phyloP scores from a whole-genome alignment of 1,139 yeast genomes.

The Sugiyamaella pinicola region DNA sequence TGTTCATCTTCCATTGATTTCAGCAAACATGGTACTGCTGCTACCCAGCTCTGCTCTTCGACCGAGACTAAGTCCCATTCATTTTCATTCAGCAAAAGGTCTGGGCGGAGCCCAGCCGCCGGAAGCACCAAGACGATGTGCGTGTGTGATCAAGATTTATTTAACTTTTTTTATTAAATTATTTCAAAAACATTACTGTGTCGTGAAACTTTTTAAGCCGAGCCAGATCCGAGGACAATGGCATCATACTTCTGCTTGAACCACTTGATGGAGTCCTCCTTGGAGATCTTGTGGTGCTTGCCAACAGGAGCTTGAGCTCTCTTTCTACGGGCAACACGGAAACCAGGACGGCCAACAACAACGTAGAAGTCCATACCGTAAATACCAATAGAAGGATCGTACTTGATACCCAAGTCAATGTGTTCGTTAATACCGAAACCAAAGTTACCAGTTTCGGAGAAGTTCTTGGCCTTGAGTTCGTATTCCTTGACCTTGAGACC shows the following conservation, averaged over 20 bases:
- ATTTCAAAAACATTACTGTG: constrained; percentile 15
- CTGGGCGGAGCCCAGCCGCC: neutral
- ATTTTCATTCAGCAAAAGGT: neutral
- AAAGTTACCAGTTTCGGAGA: constrained; percentile 99
- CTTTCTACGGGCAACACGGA: constrained; percentile 99
- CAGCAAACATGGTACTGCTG: no score
- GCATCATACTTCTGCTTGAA: constrained; percentile 99
- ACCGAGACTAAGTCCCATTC: neutral
- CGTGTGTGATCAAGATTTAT: no score
- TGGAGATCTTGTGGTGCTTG: constrained; percentile 86
- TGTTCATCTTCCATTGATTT: no score
- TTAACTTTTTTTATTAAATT: constrained; percentile 12
- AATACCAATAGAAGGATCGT: constrained; percentile 99
- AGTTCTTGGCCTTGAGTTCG: constrained; percentile 92
- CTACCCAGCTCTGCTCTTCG: neutral
- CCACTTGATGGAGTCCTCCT: constrained; percentile 97
- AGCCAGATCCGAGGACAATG: constrained; percentile 57
- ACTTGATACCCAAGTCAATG: constrained; percentile 99
- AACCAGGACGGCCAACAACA: constrained; percentile 99
- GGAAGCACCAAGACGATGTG: neutral
- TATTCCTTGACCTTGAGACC: constrained; percentile 99
- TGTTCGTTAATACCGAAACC: constrained; percentile 99
- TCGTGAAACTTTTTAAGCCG: constrained; percentile 15
- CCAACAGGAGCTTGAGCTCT: constrained; percentile 89
- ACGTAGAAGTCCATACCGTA: constrained; percentile 99